Percentiles rank a stretch among this genome's conserved stretches.
Evolutionary conservation across 2,329 filamentous ascomycete genomes (phyloP).

Genomic region (Pochonia chlamydosporia): DNA sequence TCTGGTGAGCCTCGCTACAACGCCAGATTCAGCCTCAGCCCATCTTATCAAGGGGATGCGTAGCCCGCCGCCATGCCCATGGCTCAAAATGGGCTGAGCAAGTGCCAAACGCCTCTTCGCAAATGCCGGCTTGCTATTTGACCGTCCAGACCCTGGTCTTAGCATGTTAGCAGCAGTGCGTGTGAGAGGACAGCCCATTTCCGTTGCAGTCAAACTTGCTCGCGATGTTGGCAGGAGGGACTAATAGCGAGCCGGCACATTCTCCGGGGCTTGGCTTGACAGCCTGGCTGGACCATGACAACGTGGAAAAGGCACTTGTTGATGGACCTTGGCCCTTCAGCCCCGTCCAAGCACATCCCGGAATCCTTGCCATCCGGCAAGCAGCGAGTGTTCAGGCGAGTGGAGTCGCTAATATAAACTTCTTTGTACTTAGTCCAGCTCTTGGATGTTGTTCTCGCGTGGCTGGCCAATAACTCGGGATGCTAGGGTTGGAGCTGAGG

Average conservation of each 20-base stretch:
- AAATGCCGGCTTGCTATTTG: background rate
- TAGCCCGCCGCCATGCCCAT: background rate
- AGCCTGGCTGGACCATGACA: too few species aligned
- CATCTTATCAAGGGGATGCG: background rate
- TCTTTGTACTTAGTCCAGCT: background rate
- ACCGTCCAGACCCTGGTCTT: background rate
- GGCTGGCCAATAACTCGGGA: constrained; percentile 3
- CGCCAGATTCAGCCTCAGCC: constrained; percentile 1
- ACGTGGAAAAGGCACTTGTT: too few species aligned
- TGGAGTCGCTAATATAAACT: constrained; percentile 2
- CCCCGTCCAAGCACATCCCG: background rate
- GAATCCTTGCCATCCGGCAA: background rate
- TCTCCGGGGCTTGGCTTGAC: too few species aligned
- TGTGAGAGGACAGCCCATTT: too few species aligned
- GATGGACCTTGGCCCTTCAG: too few species aligned
- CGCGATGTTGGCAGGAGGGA: too few species aligned
- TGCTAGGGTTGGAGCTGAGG: background rate
- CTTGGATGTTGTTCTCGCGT: background rate
- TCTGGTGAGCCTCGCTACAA: background rate
- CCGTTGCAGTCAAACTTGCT: too few species aligned
- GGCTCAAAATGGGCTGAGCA: background rate
- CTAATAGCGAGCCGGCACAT: too few species aligned
- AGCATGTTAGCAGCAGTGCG: background rate
- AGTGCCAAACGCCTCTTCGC: background rate
- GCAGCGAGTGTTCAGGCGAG: background rate